phyloP scores from a whole-genome alignment of 371 early-diverging fungal species.

The Mucor circinelloides region DNA sequence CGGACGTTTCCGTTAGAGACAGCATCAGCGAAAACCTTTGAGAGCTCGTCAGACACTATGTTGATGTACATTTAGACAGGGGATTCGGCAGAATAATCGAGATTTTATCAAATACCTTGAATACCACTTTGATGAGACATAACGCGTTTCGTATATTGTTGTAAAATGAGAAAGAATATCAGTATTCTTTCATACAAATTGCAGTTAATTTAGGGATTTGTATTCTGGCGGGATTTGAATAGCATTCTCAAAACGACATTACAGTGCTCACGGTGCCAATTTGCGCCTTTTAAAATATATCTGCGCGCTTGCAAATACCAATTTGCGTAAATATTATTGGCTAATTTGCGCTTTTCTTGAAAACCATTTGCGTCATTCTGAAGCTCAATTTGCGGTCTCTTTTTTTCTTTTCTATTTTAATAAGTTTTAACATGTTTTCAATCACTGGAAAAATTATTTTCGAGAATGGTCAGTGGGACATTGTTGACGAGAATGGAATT shows the following conservation, averaged over 20 bases:
- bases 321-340: background rate
- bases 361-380: background rate
- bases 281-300: background rate
- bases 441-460: too few species aligned
- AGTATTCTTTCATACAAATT: background rate
- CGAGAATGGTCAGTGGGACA: background rate
- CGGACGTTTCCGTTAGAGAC: conserved; percentile 39
- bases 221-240: background rate
- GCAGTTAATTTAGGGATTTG: background rate
- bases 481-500: background rate
- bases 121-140: conserved; percentile 71
- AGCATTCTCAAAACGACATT: background rate
- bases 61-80: background rate
- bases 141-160: background rate
- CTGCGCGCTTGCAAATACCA: background rate
- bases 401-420: too few species aligned
- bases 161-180: background rate
- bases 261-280: background rate
- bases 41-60: conserved; percentile 57
- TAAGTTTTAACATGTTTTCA: too few species aligned
- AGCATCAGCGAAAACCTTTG: conserved; percentile 49
- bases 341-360: too few species aligned
- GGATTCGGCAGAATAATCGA: background rate
- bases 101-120: conserved; percentile 35
- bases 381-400: background rate